Evolutionary conservation across 208 protist species (phyloP).

Genomic region (Vickermania ingenoplastis): DNA sequence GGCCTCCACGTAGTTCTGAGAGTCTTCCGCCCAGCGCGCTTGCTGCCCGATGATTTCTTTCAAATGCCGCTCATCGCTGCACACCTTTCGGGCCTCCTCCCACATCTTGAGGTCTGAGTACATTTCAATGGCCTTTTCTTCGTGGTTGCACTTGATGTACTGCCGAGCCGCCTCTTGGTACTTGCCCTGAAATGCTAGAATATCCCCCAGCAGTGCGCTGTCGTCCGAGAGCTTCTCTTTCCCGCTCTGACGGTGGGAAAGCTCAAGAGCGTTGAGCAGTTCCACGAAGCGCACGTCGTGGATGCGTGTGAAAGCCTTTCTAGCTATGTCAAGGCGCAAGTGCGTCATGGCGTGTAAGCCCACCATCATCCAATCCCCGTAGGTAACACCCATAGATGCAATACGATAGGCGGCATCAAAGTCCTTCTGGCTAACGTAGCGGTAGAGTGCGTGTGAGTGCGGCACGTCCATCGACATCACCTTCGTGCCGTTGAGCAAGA

Average conservation of each 20-base stretch:
- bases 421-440: slow-evolving; percentile 88
- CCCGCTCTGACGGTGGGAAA: slow-evolving; percentile 35
- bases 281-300: slow-evolving; percentile 89
- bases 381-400: slow-evolving; percentile 92
- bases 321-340: slow-evolving; percentile 87
- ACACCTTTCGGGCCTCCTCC: slow-evolving; percentile 86
- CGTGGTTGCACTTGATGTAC: slow-evolving; percentile 74
- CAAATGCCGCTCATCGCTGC: slow-evolving; percentile 76
- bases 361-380: slow-evolving; percentile 92
- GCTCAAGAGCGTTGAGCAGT: slow-evolving; percentile 84
- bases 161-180: slow-evolving; percentile 86
- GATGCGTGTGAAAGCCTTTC: slow-evolving; percentile 88
- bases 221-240: slow-evolving; percentile 22
- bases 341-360: slow-evolving; percentile 87
- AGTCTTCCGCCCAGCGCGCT: slow-evolving; percentile 89
- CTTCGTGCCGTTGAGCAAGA: slow-evolving; percentile 77
- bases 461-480: slow-evolving; percentile 92
- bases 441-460: slow-evolving; percentile 85
- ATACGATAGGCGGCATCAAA: slow-evolving; percentile 86
- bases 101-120: slow-evolving; percentile 93
- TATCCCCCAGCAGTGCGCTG: slow-evolving; percentile 66
- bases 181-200: slow-evolving; percentile 92
- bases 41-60: slow-evolving; percentile 89
- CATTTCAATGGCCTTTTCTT: slow-evolving; percentile 89
- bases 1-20: slow-evolving; percentile 83